Conservation (phyloP, 139 green algal genomes). For the Medakamo hakoo region DNA sequence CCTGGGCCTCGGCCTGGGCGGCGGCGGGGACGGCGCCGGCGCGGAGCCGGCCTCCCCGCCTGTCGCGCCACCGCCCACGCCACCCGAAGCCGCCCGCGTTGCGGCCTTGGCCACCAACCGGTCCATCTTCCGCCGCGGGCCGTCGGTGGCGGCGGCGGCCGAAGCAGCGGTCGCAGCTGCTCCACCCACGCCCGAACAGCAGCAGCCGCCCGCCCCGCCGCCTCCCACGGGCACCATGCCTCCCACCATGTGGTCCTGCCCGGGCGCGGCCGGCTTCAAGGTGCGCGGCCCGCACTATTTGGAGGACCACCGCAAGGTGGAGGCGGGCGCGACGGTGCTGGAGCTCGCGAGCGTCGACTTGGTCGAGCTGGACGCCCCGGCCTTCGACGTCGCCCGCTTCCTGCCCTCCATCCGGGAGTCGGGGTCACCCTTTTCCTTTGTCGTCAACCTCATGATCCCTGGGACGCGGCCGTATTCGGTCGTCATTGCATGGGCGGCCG, state of each 20-base stretch:
- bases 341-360: conserved; percentile 23
- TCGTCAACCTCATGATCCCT: not conserved
- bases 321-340: conserved; percentile 9
- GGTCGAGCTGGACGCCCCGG: conserved; percentile 18
- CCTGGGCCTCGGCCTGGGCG: too few species aligned
- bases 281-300: conserved; percentile 48
- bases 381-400: conserved; percentile 22
- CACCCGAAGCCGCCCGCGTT: too few species aligned
- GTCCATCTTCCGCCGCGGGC: not conserved
- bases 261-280: conserved; percentile 17
- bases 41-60: not conserved
- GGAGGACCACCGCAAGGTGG: conserved; percentile 16
- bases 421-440: not conserved
- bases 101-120: too few species aligned
- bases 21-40: too few species aligned
- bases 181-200: too few species aligned
- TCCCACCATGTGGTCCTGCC: conserved; percentile 1
- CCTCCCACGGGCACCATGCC: not conserved
- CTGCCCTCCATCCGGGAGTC: conserved; percentile 20
- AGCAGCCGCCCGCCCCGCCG: too few species aligned
- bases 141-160: not conserved
- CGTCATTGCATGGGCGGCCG: not conserved
- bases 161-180: too few species aligned
- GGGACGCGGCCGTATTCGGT: not conserved
- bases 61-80: too few species aligned